phyloP scores from a whole-genome alignment of 2,329 filamentous ascomycete genomes.

The Monilinia fructicola region DNA sequence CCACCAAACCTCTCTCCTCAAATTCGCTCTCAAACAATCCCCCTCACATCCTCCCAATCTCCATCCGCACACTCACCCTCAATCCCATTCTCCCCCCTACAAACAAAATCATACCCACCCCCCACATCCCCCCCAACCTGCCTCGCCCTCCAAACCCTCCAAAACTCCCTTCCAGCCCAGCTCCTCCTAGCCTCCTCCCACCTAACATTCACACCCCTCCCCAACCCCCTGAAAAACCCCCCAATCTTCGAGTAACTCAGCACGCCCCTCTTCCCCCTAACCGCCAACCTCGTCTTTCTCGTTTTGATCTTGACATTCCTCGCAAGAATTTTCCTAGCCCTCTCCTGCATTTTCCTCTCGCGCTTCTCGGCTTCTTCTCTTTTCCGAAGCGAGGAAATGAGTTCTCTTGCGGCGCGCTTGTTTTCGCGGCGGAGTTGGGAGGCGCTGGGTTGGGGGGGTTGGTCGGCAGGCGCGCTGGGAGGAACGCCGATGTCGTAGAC shows the following conservation, averaged over 20 bases:
- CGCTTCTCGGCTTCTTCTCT: not conserved
- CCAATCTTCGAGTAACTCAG: constrained; percentile 5
- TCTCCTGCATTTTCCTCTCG: not conserved
- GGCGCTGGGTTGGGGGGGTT: not conserved
- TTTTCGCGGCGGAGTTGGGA: not conserved
- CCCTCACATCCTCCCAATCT: not conserved
- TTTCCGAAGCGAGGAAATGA: not conserved
- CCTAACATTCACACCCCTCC: not conserved
- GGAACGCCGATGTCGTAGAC: not conserved
- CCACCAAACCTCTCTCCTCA: not conserved
- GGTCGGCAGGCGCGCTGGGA: not conserved
- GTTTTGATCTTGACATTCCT: not conserved
- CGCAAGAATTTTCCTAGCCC: not conserved
- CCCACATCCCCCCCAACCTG: too few relatives aligned
- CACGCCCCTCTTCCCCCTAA: not conserved
- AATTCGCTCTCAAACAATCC: not conserved
- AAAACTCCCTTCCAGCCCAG: not conserved
- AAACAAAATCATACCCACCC: constrained; percentile 2
- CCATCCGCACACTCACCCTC: not conserved
- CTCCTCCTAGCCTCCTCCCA: not conserved
- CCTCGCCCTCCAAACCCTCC: not conserved
- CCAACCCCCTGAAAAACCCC: not conserved
- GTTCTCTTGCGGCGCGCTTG: not conserved
- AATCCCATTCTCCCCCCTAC: not conserved
- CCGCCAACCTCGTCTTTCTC: not conserved